Base-by-base conservation (phyloP, 306 rosid species). In the Canavalia ensiformis region DNA sequence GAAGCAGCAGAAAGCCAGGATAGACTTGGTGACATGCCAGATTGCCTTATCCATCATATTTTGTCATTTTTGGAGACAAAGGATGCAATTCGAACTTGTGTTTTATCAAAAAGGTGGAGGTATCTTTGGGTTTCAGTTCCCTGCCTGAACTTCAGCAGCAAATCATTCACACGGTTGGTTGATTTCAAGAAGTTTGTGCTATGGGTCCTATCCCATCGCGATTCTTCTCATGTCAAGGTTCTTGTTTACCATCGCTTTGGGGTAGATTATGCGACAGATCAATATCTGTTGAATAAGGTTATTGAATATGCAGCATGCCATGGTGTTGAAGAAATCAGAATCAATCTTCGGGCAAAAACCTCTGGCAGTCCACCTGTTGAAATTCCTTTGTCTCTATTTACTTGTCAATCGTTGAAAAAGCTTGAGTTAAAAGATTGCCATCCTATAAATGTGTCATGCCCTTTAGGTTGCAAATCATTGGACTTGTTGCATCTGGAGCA, bases 251-350 rank as follows among this genome's bases (percentile, higher is more conserved):
- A 31, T 47, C 88, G 90, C 59, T 82, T 71, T 41, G 88, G 90
- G 70, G 90, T 84, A 8, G 90, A 87, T 73, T 87, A 87, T 77
- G 86, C 90, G 0, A 87, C 90, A 1, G 90, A 87, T 84, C 90
- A 87, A 47, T 2, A 54, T 35, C 87, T 87, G 13, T 73, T 87
- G 78, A 84, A 81, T 60, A 87, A 77, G 82, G 86, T 87, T 44
- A 77, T 87, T 77, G 90, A 87, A 41, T 78, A 81, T 62, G 88
- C 82, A 31, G 59, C 79, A 33, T 66, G 72, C 7, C 90, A 62
- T 68, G 86, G 82, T 42, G 86, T 84, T 46, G 82, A 87, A 74
- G 88, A 87, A 77, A 81, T 87, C 68, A 63, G 68, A 77, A 78
- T 87, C 84, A 77, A 81, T 74, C 90, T 87, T 50, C 72, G 39